Conservation (phyloP, 148 eudicot species). For the Fallopia convolvulus region DNA sequence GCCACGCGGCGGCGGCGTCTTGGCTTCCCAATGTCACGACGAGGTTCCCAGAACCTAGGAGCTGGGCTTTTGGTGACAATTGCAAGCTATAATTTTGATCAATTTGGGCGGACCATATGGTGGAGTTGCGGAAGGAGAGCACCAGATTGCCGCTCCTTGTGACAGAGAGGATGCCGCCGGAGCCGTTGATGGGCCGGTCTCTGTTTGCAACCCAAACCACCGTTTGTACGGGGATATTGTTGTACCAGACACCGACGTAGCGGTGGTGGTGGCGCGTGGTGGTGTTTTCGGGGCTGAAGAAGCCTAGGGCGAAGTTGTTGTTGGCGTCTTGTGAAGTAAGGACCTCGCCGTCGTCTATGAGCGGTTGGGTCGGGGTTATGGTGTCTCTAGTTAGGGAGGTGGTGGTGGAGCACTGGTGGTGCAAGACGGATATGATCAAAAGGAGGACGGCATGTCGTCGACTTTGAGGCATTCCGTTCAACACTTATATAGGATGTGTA, state of each 20-base stretch:
- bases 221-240: slow-evolving; percentile 27
- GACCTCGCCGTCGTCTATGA: background rate
- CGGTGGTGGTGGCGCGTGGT: background rate
- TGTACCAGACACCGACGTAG: slow-evolving; percentile 16
- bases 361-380: background rate
- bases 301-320: slow-evolving; percentile 2
- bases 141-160: slow-evolving; percentile 19
- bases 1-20: slow-evolving; percentile 24
- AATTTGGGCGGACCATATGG: slow-evolving; percentile 33
- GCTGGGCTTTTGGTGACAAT: slow-evolving; percentile 5
- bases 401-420: background rate
- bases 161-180: slow-evolving; percentile 19
- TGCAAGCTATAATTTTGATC: no score
- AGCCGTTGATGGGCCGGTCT: slow-evolving; percentile 27
- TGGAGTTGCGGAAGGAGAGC: slow-evolving; percentile 10
- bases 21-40: slow-evolving; percentile 16
- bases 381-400: background rate
- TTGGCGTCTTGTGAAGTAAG: background rate
- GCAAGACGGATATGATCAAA: background rate
- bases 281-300: slow-evolving; percentile 14
- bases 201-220: slow-evolving; percentile 60
- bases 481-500: no score
- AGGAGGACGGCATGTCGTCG: background rate
- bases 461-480: background rate
- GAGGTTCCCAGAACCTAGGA: slow-evolving; percentile 36